Base-by-base conservation (phyloP, 2,329 filamentous ascomycete species). In the Periglandula ipomoeae region DNA sequence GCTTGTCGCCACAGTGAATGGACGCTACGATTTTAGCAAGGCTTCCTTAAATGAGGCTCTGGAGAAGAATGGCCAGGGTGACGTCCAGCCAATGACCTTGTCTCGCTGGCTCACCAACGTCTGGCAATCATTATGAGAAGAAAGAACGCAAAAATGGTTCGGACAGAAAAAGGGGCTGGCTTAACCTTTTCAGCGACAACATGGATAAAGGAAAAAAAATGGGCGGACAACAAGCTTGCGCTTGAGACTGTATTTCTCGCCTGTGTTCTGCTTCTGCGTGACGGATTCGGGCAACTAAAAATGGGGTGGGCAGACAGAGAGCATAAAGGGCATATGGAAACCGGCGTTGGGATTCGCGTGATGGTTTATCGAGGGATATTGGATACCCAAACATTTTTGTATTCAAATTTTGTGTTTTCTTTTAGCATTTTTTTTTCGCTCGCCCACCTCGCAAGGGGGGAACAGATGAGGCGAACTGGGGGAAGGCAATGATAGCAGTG, bases 1-100 rank as follows among this genome's bases (percentile, higher is more conserved):
- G 27, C 73, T 88, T 22, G 70, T 86, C 34, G 82, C 82, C 27
- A 88, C 85, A 0, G 79, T 79, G 17, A 77, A 84, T 53, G 81
- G 83, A 2, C 75, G 81, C 9, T 89, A 86, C 58, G 78, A 82
- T 53, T 85, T 85, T 56, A 66, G 69, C 3, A 66, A 74, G 11
- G 65, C 79, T 1, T 84, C 81, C 52, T 65, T 88, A 47, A 85
- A 86, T 60, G 67, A 70, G 2, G 57, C 70, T 3, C 59, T 77
- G 39, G 58, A 63, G 24, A 59, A 56, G 13, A 64, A 54, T 53
- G 53, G 64, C 4, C 55, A 62, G 4, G 66, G 73, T 11, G 60
- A 69, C 34, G 50, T 81, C 11, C 68, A 68, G 41, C 75, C 79
- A 0, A 65, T 71, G 49, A 65, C 58, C 2, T 80, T 84, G 56